These are phyloP conservation scores for Raddia guianensis DNA, from an alignment of 176 grass and related monocot genomes.

Conservation along the genomic window DNA sequence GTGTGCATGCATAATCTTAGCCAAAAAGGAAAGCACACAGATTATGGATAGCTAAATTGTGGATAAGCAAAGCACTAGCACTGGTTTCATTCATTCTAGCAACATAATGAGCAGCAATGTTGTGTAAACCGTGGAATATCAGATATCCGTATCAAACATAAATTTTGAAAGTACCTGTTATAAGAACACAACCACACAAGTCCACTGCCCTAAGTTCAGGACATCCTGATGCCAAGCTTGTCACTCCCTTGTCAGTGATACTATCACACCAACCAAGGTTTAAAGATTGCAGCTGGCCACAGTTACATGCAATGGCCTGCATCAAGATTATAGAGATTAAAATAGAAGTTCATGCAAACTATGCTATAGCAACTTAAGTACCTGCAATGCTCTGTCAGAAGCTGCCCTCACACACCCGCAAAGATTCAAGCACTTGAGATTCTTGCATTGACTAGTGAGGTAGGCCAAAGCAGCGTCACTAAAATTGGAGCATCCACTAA, in stretches of 20 bases:
- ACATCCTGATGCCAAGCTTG: constrained; percentile 70
- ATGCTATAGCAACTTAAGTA: constrained; percentile 22
- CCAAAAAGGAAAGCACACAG: not conserved
- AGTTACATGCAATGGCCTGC: constrained; percentile 70
- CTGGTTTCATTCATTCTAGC: not conserved
- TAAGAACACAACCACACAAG: constrained; percentile 86
- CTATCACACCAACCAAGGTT: constrained; percentile 83
- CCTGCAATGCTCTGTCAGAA: constrained; percentile 77
- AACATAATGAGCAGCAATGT: not conserved
- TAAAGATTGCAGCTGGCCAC: constrained; percentile 61
- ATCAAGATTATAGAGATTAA: constrained; percentile 26
- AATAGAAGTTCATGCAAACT: not conserved
- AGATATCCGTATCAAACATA: not conserved
- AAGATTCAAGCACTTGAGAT: constrained; percentile 66
- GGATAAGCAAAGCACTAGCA: not conserved
- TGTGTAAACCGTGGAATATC: not conserved
- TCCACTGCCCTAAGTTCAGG: constrained; percentile 76
- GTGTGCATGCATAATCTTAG: not conserved
- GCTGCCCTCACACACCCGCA: constrained; percentile 74
- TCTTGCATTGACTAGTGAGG: constrained; percentile 63
- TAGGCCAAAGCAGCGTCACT: constrained; percentile 60
- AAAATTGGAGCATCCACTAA: constrained; percentile 84
- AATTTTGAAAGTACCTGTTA: constrained; percentile 60
- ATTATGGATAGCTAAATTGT: not conserved
- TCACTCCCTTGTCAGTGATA: constrained; percentile 78